Percentiles rank a stretch among this genome's conserved stretches.
phyloP scores from a whole-genome alignment of 2,329 filamentous ascomycete genomes.

The Ophiosphaerella korrae region DNA sequence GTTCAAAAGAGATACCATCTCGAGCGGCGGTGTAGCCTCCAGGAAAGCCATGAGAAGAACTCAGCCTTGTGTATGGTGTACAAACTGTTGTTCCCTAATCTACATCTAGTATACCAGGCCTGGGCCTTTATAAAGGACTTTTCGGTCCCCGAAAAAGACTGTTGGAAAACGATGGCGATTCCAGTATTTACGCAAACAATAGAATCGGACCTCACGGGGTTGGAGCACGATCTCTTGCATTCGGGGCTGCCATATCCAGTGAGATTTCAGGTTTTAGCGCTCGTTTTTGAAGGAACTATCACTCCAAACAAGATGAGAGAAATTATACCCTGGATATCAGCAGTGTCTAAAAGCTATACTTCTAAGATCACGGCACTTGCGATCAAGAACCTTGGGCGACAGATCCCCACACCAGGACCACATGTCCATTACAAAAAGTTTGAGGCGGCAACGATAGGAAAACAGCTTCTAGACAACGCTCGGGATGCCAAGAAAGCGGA shows the following conservation, averaged over 20 bases:
- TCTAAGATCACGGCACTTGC: conserved; percentile 66
- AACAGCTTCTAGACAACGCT: conserved; percentile 15
- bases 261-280: conserved; percentile 29
- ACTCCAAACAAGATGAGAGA: conserved; percentile 17
- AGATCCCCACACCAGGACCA: conserved; percentile 27
- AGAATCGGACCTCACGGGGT: conserved; percentile 61
- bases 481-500: conserved; percentile 42
- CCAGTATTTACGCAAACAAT: conserved; percentile 62
- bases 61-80: conserved; percentile 59
- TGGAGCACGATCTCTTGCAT: conserved; percentile 60
- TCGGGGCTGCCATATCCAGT: conserved; percentile 18
- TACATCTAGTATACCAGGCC: conserved; percentile 25
- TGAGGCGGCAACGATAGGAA: conserved; percentile 4
- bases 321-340: conserved; percentile 28
- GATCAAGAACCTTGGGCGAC: conserved; percentile 71
- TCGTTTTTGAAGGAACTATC: conserved; percentile 32
- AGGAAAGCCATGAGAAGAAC: conserved; percentile 45
- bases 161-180: conserved; percentile 34
- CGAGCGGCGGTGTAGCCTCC: conserved; percentile 44
- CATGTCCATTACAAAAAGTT: conserved; percentile 14
- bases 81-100: conserved; percentile 37
- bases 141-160: conserved; percentile 24
- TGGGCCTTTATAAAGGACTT: conserved; percentile 42
- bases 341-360: conserved; percentile 43
- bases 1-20: conserved; percentile 11